These are phyloP conservation scores for Amanita molliuscula DNA, from an alignment of 768 basidiomycete genomes.

Conservation along the genomic window DNA sequence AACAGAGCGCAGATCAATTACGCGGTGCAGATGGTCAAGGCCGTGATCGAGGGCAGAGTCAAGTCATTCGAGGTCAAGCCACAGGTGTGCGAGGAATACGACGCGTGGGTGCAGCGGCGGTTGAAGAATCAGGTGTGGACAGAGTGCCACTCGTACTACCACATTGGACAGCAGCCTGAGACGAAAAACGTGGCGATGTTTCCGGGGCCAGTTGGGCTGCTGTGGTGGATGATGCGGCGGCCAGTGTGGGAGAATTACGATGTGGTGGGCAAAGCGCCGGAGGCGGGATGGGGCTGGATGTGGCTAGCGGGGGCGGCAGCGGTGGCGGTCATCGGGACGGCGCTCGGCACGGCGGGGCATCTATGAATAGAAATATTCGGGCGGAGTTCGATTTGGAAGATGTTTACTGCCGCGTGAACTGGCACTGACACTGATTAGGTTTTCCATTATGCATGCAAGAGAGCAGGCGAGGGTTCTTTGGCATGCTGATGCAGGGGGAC, in stretches of 20 bases:
- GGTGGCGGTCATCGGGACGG: conserved; percentile 11
- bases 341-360: too few relatives aligned
- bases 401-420: too few relatives aligned
- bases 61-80: conserved; percentile 40
- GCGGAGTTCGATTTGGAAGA: too few relatives aligned
- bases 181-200: conserved; percentile 38
- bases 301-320: conserved; percentile 16
- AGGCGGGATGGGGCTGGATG: conserved; percentile 20
- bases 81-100: conserved; percentile 38
- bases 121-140: conserved; percentile 40
- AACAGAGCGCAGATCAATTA: conserved; percentile 30
- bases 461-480: too few relatives aligned
- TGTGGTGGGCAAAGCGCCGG: conserved; percentile 25
- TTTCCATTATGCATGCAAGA: too few relatives aligned
- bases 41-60: conserved; percentile 35
- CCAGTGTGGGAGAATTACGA: conserved; percentile 34
- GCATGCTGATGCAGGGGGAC: conserved; percentile 4
- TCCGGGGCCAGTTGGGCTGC: conserved; percentile 39
- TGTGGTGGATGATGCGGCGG: conserved; percentile 40
- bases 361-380: too few relatives aligned
- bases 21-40: conserved; percentile 39
- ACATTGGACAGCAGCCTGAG: conserved; percentile 22
- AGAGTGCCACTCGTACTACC: conserved; percentile 45
- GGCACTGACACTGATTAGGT: too few relatives aligned
- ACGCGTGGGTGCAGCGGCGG: conserved; percentile 38